A percentile compares a stretch with the other conserved stretches of the same genome.
These are phyloP conservation scores for Nasturtium officinale DNA, from an alignment of 345 rosid genomes.

Conservation along the genomic window DNA sequence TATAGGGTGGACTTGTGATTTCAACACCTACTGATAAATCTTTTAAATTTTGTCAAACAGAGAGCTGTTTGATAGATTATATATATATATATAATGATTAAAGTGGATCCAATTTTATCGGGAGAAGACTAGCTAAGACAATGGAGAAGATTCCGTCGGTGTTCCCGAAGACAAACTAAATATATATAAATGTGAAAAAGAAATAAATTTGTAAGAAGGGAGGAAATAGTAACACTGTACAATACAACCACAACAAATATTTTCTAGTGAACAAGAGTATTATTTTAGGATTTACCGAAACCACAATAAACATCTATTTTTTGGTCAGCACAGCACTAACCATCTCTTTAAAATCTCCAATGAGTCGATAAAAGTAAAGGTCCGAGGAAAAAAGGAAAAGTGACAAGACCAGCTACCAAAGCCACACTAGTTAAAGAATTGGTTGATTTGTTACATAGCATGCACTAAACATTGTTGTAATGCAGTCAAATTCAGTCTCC, in stretches of 20 bases:
- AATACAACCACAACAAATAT: too few relatives aligned
- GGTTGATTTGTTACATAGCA: background rate
- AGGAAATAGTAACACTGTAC: background rate
- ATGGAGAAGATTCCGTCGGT: conserved; percentile 35
- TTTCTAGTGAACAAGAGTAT: too few relatives aligned
- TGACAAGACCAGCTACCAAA: conserved; percentile 30
- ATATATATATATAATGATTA: background rate
- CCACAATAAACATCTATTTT: background rate
- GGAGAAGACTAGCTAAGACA: conserved; percentile 21
- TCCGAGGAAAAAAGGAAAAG: conserved; percentile 24
- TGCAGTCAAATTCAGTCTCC: background rate
- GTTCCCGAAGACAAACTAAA: conserved; percentile 19
- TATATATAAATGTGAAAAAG: background rate
- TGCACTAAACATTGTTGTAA: background rate
- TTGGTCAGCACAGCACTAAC: background rate
- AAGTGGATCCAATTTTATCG: conserved; percentile 39
- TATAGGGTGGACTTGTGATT: too few relatives aligned
- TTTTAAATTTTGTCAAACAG: background rate
- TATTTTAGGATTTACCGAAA: background rate
- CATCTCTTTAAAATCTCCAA: background rate
- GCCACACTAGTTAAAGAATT: background rate
- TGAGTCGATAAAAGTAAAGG: conserved; percentile 20
- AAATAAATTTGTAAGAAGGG: background rate
- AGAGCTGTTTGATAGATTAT: background rate
- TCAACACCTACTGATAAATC: too few relatives aligned